A percentile compares a stretch with the other conserved stretches of the same genome.
Evolutionary conservation across 2,329 filamentous ascomycete species (phyloP).

Genomic region (Colletotrichum orchidophilum): DNA sequence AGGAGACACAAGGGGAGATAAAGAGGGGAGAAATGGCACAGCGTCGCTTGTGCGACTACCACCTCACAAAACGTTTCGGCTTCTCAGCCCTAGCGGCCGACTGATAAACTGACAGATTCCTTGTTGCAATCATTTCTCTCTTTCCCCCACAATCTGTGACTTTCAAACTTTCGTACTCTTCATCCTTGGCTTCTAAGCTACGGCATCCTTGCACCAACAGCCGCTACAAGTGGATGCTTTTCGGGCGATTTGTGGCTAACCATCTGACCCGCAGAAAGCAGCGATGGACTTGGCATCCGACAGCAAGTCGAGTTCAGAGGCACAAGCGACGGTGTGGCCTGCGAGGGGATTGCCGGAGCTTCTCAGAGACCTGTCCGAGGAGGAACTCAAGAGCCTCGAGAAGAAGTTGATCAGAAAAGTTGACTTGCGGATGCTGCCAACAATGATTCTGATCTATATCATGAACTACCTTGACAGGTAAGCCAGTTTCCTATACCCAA

Average conservation of each 20-base stretch:
- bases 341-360: neutral
- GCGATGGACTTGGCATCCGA: neutral
- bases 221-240: neutral
- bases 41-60: neutral
- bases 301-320: conserved; percentile 2
- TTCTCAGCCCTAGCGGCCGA: conserved; percentile 20
- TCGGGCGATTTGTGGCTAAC: neutral
- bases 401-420: conserved; percentile 66
- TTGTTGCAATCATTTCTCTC: neutral
- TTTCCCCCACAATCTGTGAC: neutral
- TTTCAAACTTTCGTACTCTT: neutral
- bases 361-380: conserved; percentile 24
- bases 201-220: neutral
- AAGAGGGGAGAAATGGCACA: neutral
- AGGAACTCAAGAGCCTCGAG: conserved; percentile 53
- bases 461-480: conserved; percentile 70
- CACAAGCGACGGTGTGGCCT: neutral
- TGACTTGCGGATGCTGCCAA: conserved; percentile 71
- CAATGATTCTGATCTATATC: conserved; percentile 76
- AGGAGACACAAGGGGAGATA: neutral
- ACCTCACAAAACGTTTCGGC: neutral
- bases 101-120: neutral
- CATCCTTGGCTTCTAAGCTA: neutral
- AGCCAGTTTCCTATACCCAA: neutral
- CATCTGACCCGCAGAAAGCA: neutral